Percentiles rank a stretch among this genome's conserved stretches.
Evolutionary conservation across 2,329 filamentous ascomycete species (phyloP).

Genomic region (Talaromyces funiculosus): DNA sequence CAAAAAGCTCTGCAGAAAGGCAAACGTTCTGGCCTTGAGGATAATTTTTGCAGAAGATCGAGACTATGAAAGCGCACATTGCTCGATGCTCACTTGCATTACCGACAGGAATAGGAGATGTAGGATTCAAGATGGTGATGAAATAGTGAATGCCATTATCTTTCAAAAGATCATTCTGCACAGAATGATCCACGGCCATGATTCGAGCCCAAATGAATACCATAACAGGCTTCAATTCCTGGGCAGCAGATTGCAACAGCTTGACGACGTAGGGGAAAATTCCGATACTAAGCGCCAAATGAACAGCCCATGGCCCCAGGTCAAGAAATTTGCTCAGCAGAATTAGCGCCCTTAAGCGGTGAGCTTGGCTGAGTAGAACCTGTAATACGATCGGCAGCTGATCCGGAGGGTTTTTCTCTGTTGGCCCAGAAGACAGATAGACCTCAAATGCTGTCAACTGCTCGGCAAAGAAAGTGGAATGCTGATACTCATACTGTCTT

Average conservation of each 20-base stretch:
- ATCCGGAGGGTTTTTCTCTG: slow-evolving; percentile 81
- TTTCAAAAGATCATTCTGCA: slow-evolving; percentile 89
- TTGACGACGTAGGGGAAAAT: slow-evolving; percentile 99
- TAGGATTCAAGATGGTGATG: slow-evolving; percentile 81
- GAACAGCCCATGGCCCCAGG: slow-evolving; percentile 96
- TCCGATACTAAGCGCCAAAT: slow-evolving; percentile 91
- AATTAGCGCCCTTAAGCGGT: slow-evolving; percentile 83
- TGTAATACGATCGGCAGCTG: slow-evolving; percentile 95
- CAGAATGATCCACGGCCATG: slow-evolving; percentile 87
- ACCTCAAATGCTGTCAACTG: slow-evolving; percentile 96
- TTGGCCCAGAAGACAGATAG: slow-evolving; percentile 77
- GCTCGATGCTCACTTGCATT: slow-evolving; percentile 93
- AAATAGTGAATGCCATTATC: slow-evolving; percentile 98
- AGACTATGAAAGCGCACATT: slow-evolving; percentile 97
- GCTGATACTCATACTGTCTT: slow-evolving; percentile 81
- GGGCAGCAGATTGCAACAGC: slow-evolving; percentile 85
- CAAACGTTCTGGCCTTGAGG: slow-evolving; percentile 88
- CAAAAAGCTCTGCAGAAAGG: slow-evolving; percentile 83
- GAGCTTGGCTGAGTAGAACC: slow-evolving; percentile 91
- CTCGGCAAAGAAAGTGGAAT: slow-evolving; percentile 94
- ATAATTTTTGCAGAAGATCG: slow-evolving; percentile 95
- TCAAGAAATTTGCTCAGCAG: slow-evolving; percentile 90
- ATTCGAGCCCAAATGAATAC: slow-evolving; percentile 98
- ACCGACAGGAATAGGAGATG: slow-evolving; percentile 73
- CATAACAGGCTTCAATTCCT: slow-evolving; percentile 96